Percentiles rank a stretch among this genome's conserved stretches.
These are phyloP conservation scores for Mycena vitilis DNA, from an alignment of 768 basidiomycete species.

Conservation along the genomic window DNA sequence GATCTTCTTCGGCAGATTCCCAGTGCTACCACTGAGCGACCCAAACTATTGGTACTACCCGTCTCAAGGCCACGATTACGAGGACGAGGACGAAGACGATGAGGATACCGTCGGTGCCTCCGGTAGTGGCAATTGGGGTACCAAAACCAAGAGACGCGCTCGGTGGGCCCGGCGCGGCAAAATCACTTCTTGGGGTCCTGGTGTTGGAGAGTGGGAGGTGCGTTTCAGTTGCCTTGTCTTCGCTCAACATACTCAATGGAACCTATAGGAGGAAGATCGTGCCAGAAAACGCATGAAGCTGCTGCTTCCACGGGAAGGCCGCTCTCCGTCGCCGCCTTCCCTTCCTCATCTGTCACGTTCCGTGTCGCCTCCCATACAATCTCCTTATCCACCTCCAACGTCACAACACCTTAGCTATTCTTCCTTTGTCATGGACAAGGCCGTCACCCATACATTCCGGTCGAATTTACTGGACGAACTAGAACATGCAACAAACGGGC, in stretches of 20 bases:
- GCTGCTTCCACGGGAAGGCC: conserved; percentile 68
- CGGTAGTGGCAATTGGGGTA: conserved; percentile 85
- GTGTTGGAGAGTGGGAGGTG: conserved; percentile 90
- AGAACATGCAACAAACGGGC: conserved; percentile 82
- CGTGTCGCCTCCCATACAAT: conserved; percentile 78
- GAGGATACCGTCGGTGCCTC: conserved; percentile 47
- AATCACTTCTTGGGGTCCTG: conserved; percentile 85
- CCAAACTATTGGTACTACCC: conserved; percentile 88
- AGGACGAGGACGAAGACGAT: conserved; percentile 61
- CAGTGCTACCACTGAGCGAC: conserved; percentile 71
- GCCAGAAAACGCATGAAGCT: conserved; percentile 83
- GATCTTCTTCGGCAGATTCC: conserved; percentile 44
- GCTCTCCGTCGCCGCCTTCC: conserved; percentile 77
- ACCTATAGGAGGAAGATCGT: conserved; percentile 77
- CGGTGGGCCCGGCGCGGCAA: conserved; percentile 88
- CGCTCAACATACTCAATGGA: conserved; percentile 29
- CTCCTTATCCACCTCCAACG: conserved; percentile 79
- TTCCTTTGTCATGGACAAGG: conserved; percentile 88
- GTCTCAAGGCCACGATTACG: conserved; percentile 77
- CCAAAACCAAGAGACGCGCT: conserved; percentile 78
- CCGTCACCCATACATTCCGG: conserved; percentile 86
- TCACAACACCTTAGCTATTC: conserved; percentile 80
- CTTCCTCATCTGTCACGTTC: conserved; percentile 83
- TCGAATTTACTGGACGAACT: conserved; percentile 82
- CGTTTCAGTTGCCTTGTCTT: conserved; percentile 34